Evolutionary conservation across 106 monocot genomes (phyloP), one percentile per base, ranked within the genome.

Genomic region (Dendrobium nobile): DNA sequence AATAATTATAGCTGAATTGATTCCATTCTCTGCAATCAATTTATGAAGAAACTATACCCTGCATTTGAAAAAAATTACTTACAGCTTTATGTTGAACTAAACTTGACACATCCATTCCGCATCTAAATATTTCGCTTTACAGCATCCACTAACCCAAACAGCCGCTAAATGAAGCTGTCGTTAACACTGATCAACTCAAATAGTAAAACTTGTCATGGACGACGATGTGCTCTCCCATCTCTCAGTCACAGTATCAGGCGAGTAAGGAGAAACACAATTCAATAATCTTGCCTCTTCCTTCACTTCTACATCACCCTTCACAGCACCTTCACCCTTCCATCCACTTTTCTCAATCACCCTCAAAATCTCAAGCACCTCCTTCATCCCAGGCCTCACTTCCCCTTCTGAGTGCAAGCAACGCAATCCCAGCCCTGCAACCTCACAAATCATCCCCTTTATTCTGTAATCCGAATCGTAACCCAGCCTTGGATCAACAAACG

Each of bases 341-440:
- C 45, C 76, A 47, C 10, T n/a, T 26, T 26, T 26, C 51, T 54
- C 81, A 56, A 82, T 82, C 19, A 0, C 17, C 17, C 67, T 80
- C 82, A 90, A 58, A 72, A 80, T 79, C 75, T 87, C 75, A 19
- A 83, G 18, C 19, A 86, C 85, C 70, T 87, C 87, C 47, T 85
- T 85, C 54, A 87, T 87, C 26, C 68, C 19, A 19, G 89, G 89
- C 83, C 89, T 84, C 87, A 83, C 75, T 33, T 87, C 87, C 79
- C 56, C 84, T 40, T 90, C 89, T 1, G 73, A 43, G 27, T 90
- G 87, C 87, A 44, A 90, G 28, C 82, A 77, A 28, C 82, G 67
- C 28, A 82, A 77, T 1, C 74, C 82, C 37, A 82, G 45, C 28
- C 45, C 82, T 18, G 82, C 82, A 0, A 82, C 77, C 31, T 42